A percentile compares a stretch with the other conserved stretches of the same genome.
phyloP scores from a whole-genome alignment of 345 rosid genomes.

The Rubroshorea leprosula region DNA sequence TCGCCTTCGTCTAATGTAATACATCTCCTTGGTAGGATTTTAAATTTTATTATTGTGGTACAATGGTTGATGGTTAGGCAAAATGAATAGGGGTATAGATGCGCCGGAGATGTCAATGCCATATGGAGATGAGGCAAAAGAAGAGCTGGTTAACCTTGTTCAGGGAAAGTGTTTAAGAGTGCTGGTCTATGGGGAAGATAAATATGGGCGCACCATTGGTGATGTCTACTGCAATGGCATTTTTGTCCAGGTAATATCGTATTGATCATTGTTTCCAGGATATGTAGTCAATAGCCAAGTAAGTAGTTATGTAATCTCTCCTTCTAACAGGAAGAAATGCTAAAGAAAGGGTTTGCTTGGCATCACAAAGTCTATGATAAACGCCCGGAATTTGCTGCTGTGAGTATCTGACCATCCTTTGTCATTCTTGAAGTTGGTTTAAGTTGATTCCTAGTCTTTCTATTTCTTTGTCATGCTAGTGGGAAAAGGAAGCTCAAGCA shows the following conservation, averaged over 20 bases:
- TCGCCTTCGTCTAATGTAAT: constrained; percentile 61
- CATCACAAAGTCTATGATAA: constrained; percentile 64
- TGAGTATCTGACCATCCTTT: constrained; percentile 1
- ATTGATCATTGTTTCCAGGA: background rate
- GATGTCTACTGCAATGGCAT: constrained; percentile 70
- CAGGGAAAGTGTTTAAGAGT: constrained; percentile 60
- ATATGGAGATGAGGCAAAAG: constrained; percentile 62
- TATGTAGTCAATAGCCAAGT: too few species aligned
- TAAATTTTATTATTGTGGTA: background rate
- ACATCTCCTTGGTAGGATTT: background rate
- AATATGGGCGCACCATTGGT: constrained; percentile 58
- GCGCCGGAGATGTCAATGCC: constrained; percentile 81
- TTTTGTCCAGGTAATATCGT: constrained; percentile 43
- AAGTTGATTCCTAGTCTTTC: background rate
- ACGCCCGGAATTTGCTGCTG: constrained; percentile 27
- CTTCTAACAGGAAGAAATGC: constrained; percentile 54
- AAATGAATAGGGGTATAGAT: constrained; percentile 69
- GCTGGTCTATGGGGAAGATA: constrained; percentile 61
- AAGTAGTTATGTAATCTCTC: background rate
- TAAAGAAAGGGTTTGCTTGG: constrained; percentile 84
- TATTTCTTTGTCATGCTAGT: constrained; percentile 32
- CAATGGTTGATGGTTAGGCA: constrained; percentile 9
- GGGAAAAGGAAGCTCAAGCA: constrained; percentile 68
- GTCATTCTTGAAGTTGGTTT: background rate
- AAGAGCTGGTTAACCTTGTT: constrained; percentile 54